A percentile compares a stretch with the other conserved stretches of the same genome.
phyloP scores from a whole-genome alignment of 768 basidiomycete genomes.

The Pleurotus pulmonarius region DNA sequence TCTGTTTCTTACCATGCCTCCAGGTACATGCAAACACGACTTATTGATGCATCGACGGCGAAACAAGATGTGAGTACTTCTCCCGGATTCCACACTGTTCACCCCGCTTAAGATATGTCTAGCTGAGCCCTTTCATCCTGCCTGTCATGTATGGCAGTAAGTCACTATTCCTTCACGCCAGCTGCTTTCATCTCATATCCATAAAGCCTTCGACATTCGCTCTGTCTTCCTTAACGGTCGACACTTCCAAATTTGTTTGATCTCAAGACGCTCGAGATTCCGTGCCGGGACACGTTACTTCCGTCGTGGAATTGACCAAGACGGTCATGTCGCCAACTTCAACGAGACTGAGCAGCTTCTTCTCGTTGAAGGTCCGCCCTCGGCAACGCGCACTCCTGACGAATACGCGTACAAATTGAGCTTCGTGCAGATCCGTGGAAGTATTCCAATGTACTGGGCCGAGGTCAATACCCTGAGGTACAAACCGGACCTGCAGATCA shows the following conservation, averaged over 20 bases:
- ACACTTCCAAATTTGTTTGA: slow-evolving; percentile 78
- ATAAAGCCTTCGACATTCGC: slow-evolving; percentile 81
- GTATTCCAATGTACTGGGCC: slow-evolving; percentile 93
- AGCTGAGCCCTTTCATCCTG: slow-evolving; percentile 88
- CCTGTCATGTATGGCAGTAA: slow-evolving; percentile 93
- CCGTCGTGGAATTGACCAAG: slow-evolving; percentile 84
- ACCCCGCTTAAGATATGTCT: slow-evolving; percentile 7
- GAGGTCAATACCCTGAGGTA: slow-evolving; percentile 95
- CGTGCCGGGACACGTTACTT: slow-evolving; percentile 98
- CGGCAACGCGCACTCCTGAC: slow-evolving; percentile 34
- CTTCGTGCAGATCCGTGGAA: slow-evolving; percentile 93
- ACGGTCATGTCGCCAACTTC: slow-evolving; percentile 93
- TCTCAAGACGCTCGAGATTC: slow-evolving; percentile 91
- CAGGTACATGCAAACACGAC: slow-evolving; percentile 35
- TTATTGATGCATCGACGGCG: slow-evolving; percentile 36
- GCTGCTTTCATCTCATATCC: slow-evolving; percentile 8
- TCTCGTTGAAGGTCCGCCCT: slow-evolving; percentile 59
- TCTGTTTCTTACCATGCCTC: slow-evolving; percentile 26
- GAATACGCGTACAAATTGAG: slow-evolving; percentile 64
- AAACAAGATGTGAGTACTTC: slow-evolving; percentile 59
- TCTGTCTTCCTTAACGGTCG: slow-evolving; percentile 71
- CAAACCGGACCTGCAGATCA: slow-evolving; percentile 93
- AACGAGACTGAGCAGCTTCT: slow-evolving; percentile 97
- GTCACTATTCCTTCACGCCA: slow-evolving; percentile 26
- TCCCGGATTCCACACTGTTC: background rate